Evolutionary conservation across 2,329 filamentous ascomycete species (phyloP), one percentile per base, ranked within the genome.

Genomic region (Hypoxylon sp.): DNA sequence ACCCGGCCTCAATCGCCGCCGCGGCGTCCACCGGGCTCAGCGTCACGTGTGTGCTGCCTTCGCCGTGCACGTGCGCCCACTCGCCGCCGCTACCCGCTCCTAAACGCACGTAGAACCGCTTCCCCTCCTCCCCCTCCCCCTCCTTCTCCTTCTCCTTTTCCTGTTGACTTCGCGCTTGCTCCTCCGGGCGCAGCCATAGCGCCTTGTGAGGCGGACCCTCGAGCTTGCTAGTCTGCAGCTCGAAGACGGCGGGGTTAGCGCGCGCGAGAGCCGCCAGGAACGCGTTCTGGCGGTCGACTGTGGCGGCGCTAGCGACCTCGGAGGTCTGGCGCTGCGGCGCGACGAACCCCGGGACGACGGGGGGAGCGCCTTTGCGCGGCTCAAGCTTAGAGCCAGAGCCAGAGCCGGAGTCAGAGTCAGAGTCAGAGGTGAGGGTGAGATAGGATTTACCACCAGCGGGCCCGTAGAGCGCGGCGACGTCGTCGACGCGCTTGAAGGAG

Each of bases 291-390:
- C 53, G 50, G 13, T 33, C 65, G 0, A 74, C 44, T 22, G 61
- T 68, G 4, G 48, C 3, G 24, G 46, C 5, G 67, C 6, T 3
- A 72, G 76, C 29, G 0, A 33, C 48, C 29, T 79, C 74, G 2
- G 67, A 76, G 3, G 72, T 78, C 74, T 83, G 81, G 1, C 81
- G 78, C 73, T 83, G 81, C 10, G 81, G 81, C 10, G 77, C 77
- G 2, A 80, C 76, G 63, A 78, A 79, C 0, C 64, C 42, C 0
- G 81, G 81, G 8, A 83, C 78, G 0, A 48, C 60, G 3, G 81
- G 81, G 33, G 50, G 2, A 10, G 24, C 29, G 3, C 75, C 75
- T 6, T 8, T 13, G 13, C 78, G 75, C 13, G 19, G 51, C 8
- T 10, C 9, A 1, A 26, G 26, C 2, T 8, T 5, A 2, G 13